Base-by-base conservation (phyloP, 768 basidiomycete genomes). In the Astraeus odoratus region DNA sequence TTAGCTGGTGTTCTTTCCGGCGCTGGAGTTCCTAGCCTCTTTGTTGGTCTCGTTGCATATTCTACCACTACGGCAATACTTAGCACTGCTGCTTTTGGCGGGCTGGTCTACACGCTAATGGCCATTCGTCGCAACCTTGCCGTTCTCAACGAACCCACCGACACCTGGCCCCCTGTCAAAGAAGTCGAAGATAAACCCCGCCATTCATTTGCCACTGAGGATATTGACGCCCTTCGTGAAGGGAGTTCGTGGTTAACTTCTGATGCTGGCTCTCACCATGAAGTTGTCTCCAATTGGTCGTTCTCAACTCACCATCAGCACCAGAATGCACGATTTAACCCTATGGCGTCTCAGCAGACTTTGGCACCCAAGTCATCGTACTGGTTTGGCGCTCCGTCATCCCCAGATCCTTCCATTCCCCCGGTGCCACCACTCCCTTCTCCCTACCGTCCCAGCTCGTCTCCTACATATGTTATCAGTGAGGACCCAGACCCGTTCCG, bases 191-290 rank as follows among this genome's bases (percentile, higher is more conserved):
- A 77, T 54, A 74, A 76, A 50, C 72, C 75, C 15, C 66, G 80
- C 23, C 77, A 77, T 0, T 82, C 82, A 0, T 83, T 86, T 54
- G 72, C 73, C 15, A 81, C 81, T 0, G 83, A 85, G 53, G 85
- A 88, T 42, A 70, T 87, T 39, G 81, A 86, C 48, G 82, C 70
- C 16, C 70, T 87, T 42, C 78, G 79, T 18, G 85, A 87, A 51
- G 83, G 84, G 41, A 78, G 77, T 39, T 86, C 85, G n/a, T 87
- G 86, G 84, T 77, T 88, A 48, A 84, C 86, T 1, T 86, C 85
- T 39, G 72, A 75, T 34, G 69, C 77, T 5, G 70, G 70, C 51
- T 70, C 75, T 43, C 71, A 70, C 35, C 70, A 71, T 22, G 72
- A 75, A 35, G 83, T 83, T 1, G 59, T 77, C 22, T 86, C 83